Percentiles rank a stretch among this genome's conserved stretches.
These are phyloP conservation scores for Botryotinia narcissicola DNA, from an alignment of 2,329 filamentous ascomycete genomes.

Conservation along the genomic window DNA sequence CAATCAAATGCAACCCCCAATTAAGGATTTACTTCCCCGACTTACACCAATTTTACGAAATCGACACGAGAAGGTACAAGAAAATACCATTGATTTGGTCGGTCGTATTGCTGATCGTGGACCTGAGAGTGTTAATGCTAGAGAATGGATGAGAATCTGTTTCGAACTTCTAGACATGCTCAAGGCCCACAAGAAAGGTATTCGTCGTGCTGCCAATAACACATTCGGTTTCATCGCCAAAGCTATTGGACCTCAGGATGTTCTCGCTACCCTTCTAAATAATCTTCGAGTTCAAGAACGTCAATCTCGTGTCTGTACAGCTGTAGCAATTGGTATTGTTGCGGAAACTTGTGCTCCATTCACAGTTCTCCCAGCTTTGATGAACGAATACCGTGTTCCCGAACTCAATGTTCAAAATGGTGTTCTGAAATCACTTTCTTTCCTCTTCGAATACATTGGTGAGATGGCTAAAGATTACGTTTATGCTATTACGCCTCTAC, in stretches of 20 bases:
- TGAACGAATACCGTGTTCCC: slow-evolving; percentile 99
- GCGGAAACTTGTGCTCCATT: slow-evolving; percentile 98
- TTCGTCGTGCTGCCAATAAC: slow-evolving; percentile 96
- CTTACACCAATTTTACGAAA: slow-evolving; percentile 98
- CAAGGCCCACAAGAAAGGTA: slow-evolving; percentile 99
- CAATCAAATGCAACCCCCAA: slow-evolving; percentile 95
- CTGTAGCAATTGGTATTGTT: slow-evolving; percentile 96
- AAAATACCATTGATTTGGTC: slow-evolving; percentile 97
- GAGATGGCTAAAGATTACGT: slow-evolving; percentile 99
- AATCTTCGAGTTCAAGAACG: slow-evolving; percentile 96
- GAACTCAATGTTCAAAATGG: slow-evolving; percentile 99
- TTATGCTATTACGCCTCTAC: slow-evolving; percentile 91
- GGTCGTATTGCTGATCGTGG: slow-evolving; percentile 97
- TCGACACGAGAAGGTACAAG: slow-evolving; percentile 97
- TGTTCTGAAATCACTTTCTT: slow-evolving; percentile 93
- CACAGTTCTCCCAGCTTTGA: slow-evolving; percentile 94
- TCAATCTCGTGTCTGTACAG: slow-evolving; percentile 96
- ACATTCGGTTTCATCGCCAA: slow-evolving; percentile 99
- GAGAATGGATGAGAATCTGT: slow-evolving; percentile 99
- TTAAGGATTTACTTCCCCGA: slow-evolving; percentile 90
- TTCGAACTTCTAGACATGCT: slow-evolving; percentile 99
- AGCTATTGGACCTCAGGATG: slow-evolving; percentile 96
- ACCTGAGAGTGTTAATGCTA: slow-evolving; percentile 91
- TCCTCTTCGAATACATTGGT: slow-evolving; percentile 98
- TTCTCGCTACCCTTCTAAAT: slow-evolving; percentile 91